A percentile compares a stretch with the other conserved stretches of the same genome.
These are phyloP conservation scores for Candida lessepsii DNA, from an alignment of 805 yeast species.

Conservation along the genomic window DNA sequence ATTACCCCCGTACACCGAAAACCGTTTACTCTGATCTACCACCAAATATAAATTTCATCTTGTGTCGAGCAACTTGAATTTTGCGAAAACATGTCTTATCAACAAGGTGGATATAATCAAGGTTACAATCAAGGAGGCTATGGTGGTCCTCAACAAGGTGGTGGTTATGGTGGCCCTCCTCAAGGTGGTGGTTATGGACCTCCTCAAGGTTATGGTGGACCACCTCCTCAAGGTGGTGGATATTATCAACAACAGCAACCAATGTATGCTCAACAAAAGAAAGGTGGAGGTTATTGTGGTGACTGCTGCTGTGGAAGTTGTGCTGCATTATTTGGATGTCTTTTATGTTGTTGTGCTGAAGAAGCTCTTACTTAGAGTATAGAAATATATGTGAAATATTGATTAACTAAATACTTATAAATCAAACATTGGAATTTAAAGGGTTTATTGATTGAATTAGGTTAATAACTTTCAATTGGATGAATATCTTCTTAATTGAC, in stretches of 20 bases:
- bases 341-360: slow-evolving; percentile 10
- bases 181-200: slow-evolving; percentile 14
- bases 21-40: no score
- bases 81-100: slow-evolving; percentile 8
- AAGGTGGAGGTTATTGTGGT: slow-evolving; percentile 25
- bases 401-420: no score
- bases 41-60: not conserved
- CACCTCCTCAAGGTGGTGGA: slow-evolving; percentile 27
- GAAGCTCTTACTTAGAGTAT: slow-evolving; percentile 6
- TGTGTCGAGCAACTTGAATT: slow-evolving; percentile 3
- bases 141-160: slow-evolving; percentile 18
- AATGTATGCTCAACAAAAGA: slow-evolving; percentile 37
- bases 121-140: slow-evolving; percentile 11
- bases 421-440: no score
- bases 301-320: slow-evolving; percentile 40
- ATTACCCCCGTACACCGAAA: no score
- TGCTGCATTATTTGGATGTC: slow-evolving; percentile 25
- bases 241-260: slow-evolving; percentile 44
- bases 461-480: no score
- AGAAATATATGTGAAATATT: slow-evolving; percentile 3
- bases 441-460: no score
- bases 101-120: slow-evolving; percentile 12
- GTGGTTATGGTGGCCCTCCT: slow-evolving; percentile 22
- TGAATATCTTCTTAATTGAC: no score
- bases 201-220: slow-evolving; percentile 22